Evolutionary conservation across 805 yeast species (phyloP).

Genomic region (Saturnispora mendoncae): DNA sequence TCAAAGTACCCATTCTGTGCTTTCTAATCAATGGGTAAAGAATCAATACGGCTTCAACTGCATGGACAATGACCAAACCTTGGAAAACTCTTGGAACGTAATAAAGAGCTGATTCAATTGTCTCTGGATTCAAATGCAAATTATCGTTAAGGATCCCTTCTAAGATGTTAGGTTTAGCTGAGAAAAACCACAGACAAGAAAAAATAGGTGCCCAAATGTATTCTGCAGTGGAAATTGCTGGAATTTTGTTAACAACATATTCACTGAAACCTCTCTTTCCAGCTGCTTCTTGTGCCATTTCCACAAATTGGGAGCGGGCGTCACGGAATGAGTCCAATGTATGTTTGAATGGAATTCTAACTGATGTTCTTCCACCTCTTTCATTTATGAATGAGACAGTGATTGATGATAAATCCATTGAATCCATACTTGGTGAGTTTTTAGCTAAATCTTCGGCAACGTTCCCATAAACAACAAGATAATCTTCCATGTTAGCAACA

Average conservation of each 20-base stretch:
- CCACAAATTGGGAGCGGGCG: slow-evolving; percentile 45
- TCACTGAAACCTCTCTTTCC: slow-evolving; percentile 50
- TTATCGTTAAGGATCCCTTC: slow-evolving; percentile 7
- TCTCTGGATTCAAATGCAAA: slow-evolving; percentile 4
- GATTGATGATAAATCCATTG: slow-evolving; percentile 37
- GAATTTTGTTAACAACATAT: slow-evolving; percentile 18
- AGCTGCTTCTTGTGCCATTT: slow-evolving; percentile 74
- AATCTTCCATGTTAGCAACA: slow-evolving; percentile 62
- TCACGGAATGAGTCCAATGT: slow-evolving; percentile 37
- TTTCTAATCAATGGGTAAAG: slow-evolving; percentile 43
- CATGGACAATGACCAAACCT: slow-evolving; percentile 35
- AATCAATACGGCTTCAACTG: slow-evolving; percentile 38
- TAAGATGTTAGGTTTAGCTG: slow-evolving; percentile 11
- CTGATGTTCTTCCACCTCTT: slow-evolving; percentile 27
- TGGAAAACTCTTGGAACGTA: slow-evolving; percentile 14
- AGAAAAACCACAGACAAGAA: slow-evolving; percentile 7
- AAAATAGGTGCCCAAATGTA: slow-evolving; percentile 23
- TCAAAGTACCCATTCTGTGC: slow-evolving; percentile 52
- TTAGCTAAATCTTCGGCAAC: slow-evolving; percentile 12
- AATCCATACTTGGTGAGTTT: slow-evolving; percentile 35
- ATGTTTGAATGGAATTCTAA: slow-evolving; percentile 41
- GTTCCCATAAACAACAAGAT: slow-evolving; percentile 49
- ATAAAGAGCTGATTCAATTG: slow-evolving; percentile 9
- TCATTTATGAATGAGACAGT: slow-evolving; percentile 30
- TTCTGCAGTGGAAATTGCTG: slow-evolving; percentile 31